Percentiles rank a stretch among this genome's conserved stretches.
These are phyloP conservation scores for Rhodocollybia butyracea DNA, from an alignment of 768 basidiomycete species.

Conservation along the genomic window DNA sequence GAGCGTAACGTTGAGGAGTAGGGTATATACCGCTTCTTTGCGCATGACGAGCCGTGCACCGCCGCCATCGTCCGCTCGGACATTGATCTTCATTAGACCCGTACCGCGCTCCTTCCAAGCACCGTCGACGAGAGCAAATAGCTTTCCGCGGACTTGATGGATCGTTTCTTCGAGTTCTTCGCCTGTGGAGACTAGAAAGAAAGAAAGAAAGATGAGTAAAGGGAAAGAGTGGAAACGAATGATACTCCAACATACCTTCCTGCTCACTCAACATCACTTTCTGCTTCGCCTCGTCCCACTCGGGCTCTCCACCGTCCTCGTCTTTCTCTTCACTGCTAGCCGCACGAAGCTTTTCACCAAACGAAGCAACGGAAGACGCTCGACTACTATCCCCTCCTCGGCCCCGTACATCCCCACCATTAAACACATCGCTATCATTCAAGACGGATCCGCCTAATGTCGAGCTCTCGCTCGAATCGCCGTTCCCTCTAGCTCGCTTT, in stretches of 20 bases:
- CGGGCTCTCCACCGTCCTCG: conserved; percentile 49
- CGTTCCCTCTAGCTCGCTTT: conserved; percentile 52
- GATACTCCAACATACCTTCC: conserved; percentile 45
- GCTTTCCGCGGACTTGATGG: conserved; percentile 74
- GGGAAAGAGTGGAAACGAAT: conserved; percentile 1
- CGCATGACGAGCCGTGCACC: conserved; percentile 81
- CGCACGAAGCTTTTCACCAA: conserved; percentile 60
- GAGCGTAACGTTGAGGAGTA: conserved; percentile 71
- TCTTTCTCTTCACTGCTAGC: conserved; percentile 61
- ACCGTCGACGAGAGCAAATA: conserved; percentile 57
- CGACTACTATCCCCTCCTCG: conserved; percentile 47
- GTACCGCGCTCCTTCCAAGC: conserved; percentile 80
- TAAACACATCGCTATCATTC: neutral
- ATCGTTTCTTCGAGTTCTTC: conserved; percentile 82
- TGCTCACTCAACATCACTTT: conserved; percentile 60
- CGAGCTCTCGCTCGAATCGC: conserved; percentile 20
- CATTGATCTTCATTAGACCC: conserved; percentile 69
- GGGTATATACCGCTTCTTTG: conserved; percentile 76
- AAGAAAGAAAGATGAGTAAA: neutral
- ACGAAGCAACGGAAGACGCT: conserved; percentile 32
- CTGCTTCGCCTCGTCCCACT: conserved; percentile 18
- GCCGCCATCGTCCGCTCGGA: conserved; percentile 56
- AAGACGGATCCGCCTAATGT: neutral
- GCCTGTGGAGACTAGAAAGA: conserved; percentile 59
- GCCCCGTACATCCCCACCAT: too few species aligned